A percentile compares a stretch with the other conserved stretches of the same genome.
Conservation (phyloP, 2,329 filamentous ascomycete genomes). For the Amauroascus niger region DNA sequence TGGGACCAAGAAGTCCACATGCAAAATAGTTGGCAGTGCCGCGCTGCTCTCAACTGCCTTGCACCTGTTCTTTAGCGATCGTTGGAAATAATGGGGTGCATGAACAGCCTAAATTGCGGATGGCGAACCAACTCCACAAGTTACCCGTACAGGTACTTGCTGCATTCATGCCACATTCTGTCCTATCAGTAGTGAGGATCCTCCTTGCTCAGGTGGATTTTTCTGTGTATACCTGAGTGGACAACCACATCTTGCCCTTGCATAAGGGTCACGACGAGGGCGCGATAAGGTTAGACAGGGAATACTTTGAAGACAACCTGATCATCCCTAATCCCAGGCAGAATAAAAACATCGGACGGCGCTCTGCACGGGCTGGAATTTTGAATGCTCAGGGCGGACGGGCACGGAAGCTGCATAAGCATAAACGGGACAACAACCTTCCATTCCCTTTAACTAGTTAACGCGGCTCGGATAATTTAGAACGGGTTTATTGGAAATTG, state of each 20-base stretch:
- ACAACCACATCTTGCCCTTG: conserved; percentile 5
- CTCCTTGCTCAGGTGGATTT: neutral
- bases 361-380: neutral
- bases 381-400: neutral
- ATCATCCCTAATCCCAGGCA: neutral
- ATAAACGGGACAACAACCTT: neutral
- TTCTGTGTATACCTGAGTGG: conserved; percentile 1
- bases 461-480: neutral
- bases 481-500: neutral
- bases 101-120: neutral
- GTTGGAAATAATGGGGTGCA: neutral
- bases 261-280: neutral
- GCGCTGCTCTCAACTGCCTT: neutral
- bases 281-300: conserved; percentile 2
- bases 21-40: conserved; percentile 1
- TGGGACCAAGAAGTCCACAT: neutral
- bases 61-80: neutral
- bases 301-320: neutral
- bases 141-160: neutral
- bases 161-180: neutral
- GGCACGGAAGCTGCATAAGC: neutral
- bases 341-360: neutral
- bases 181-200: neutral
- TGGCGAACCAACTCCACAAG: neutral
- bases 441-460: neutral